Evolutionary conservation across 768 basidiomycete species (phyloP).

Genomic region (Pleurotus giganteus): DNA sequence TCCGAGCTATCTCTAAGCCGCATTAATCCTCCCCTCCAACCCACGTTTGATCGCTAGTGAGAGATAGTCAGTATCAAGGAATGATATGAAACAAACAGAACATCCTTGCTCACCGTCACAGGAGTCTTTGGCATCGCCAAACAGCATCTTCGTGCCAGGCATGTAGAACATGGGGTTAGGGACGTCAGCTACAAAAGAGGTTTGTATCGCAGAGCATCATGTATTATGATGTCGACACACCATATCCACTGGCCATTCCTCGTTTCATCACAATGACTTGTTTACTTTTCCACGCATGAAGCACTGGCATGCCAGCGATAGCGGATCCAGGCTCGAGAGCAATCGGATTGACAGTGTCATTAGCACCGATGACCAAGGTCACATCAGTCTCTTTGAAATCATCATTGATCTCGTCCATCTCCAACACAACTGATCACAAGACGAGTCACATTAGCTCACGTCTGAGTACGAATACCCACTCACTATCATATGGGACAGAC

Average conservation of each 20-base stretch:
- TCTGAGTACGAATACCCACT: constrained; percentile 19
- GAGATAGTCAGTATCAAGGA: constrained; percentile 9
- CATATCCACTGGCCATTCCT: constrained; percentile 86
- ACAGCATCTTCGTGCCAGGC: constrained; percentile 87
- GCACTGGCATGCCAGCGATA: constrained; percentile 90
- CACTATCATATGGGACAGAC: constrained; percentile 87
- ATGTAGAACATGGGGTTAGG: constrained; percentile 95
- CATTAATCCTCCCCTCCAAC: constrained; percentile 32
- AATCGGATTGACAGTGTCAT: constrained; percentile 91
- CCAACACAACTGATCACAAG: constrained; percentile 65
- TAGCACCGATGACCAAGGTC: constrained; percentile 89
- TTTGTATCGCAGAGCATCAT: not conserved
- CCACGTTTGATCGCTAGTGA: constrained; percentile 56
- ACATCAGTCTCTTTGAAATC: constrained; percentile 88
- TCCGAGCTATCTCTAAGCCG: not conserved
- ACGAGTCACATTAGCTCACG: constrained; percentile 4
- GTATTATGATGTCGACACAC: constrained; percentile 33
- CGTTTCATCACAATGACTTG: constrained; percentile 93
- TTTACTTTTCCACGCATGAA: constrained; percentile 93
- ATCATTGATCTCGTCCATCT: constrained; percentile 95
- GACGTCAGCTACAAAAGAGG: constrained; percentile 63
- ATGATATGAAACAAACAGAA: not conserved
- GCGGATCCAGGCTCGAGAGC: constrained; percentile 83
- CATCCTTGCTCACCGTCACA: constrained; percentile 78
- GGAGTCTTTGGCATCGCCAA: constrained; percentile 88